Percentiles rank a stretch among this genome's conserved stretches.
Evolutionary conservation across 495 filamentous ascomycete genomes (phyloP).

Genomic region (Xylaria sp.): DNA sequence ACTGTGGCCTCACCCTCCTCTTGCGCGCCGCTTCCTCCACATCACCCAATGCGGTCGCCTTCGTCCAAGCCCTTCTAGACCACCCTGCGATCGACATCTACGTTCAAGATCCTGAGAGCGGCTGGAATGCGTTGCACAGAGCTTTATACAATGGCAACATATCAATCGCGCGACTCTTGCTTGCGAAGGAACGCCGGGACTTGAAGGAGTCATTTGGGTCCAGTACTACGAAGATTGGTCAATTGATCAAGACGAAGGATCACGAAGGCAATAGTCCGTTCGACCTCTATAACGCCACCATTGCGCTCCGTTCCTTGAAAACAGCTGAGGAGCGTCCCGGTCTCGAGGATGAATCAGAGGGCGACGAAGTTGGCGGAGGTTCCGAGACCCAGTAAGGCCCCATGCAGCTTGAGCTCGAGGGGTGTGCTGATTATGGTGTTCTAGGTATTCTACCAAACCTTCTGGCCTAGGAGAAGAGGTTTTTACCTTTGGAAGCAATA

Average conservation of each 20-base stretch:
- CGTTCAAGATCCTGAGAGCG: conserved; percentile 85
- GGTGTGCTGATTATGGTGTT: conserved; percentile 20
- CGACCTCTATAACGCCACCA: conserved; percentile 85
- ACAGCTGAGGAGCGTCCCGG: conserved; percentile 33
- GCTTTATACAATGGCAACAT: conserved; percentile 94
- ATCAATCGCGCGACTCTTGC: conserved; percentile 78
- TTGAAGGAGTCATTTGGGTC: conserved; percentile 60
- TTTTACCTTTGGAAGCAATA: conserved; percentile 93
- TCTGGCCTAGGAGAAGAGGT: conserved; percentile 77
- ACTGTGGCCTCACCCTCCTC: conserved; percentile 79
- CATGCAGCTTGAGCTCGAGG: background rate
- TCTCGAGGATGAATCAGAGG: conserved; percentile 49
- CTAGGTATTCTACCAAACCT: conserved; percentile 33
- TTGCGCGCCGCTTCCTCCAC: conserved; percentile 82
- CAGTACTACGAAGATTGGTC: conserved; percentile 55
- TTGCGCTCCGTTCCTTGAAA: conserved; percentile 63
- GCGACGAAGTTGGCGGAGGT: conserved; percentile 41
- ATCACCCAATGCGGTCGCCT: conserved; percentile 68
- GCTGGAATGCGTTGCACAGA: conserved; percentile 94
- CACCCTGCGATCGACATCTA: conserved; percentile 88
- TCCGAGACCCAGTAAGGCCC: conserved; percentile 35
- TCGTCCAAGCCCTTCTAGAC: conserved; percentile 78
- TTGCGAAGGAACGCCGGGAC: conserved; percentile 76
- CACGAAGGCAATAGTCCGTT: conserved; percentile 93
- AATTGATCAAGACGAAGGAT: conserved; percentile 93